These are phyloP conservation scores for Thraustochytrium sp. DNA, from an alignment of 352 stramenopile species.

Conservation along the genomic window DNA sequence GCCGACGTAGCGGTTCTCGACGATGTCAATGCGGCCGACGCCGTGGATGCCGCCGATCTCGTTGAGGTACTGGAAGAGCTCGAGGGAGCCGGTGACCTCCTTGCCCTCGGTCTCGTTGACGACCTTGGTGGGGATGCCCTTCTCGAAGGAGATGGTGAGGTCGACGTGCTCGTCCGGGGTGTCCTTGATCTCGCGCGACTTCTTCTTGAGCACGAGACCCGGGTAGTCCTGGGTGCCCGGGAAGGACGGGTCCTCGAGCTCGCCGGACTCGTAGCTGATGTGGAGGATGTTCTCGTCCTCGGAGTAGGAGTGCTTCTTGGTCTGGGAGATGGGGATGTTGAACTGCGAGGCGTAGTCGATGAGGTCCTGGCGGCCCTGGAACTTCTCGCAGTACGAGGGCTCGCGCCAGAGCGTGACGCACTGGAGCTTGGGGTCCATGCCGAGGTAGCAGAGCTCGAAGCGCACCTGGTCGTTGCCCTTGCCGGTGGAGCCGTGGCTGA, in stretches of 20 bases:
- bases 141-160: slow-evolving; percentile 88
- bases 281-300: slow-evolving; percentile 99
- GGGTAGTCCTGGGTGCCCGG: slow-evolving; percentile 49
- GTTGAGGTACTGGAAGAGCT: slow-evolving; percentile 96
- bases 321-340: slow-evolving; percentile 82
- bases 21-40: slow-evolving; percentile 95
- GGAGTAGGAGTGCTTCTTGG: slow-evolving; percentile 90
- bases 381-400: slow-evolving; percentile 91
- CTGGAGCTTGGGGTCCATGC: slow-evolving; percentile 87
- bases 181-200: slow-evolving; percentile 89
- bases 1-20: slow-evolving; percentile 98
- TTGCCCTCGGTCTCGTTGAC: slow-evolving; percentile 77
- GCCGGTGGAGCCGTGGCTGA: slow-evolving; percentile 93
- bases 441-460: slow-evolving; percentile 96
- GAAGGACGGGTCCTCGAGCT: slow-evolving; percentile 77
- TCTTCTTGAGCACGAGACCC: slow-evolving; percentile 63
- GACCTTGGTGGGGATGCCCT: slow-evolving; percentile 85
- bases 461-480: slow-evolving; percentile 99
- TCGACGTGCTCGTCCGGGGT: slow-evolving; percentile 77
- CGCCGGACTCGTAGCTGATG: slow-evolving; percentile 92
- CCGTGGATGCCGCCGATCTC: slow-evolving; percentile 90
- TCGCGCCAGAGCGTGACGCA: slow-evolving; percentile 95
- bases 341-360: slow-evolving; percentile 93
- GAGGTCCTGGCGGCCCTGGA: slow-evolving; percentile 93
- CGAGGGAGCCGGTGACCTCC: slow-evolving; percentile 81